phyloP scores from a whole-genome alignment of 441 rosid species.

The Omphalea diandra region DNA sequence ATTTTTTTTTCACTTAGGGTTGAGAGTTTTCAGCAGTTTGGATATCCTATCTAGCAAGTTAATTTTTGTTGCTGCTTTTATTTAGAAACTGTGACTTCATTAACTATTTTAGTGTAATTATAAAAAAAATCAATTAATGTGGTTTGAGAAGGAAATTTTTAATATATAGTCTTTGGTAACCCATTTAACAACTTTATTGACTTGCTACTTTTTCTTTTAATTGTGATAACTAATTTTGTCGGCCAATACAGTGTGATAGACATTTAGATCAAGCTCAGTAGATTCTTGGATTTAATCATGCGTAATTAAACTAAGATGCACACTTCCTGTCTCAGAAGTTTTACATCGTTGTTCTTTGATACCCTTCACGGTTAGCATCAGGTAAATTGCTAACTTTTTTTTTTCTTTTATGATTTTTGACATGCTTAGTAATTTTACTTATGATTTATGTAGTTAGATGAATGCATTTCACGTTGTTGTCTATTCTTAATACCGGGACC shows the following conservation, averaged over 20 bases:
- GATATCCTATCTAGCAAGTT: background rate
- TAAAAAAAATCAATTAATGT: background rate
- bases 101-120: background rate
- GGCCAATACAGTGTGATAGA: background rate
- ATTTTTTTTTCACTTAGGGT: background rate
- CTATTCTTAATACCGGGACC: too few species aligned
- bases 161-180: background rate
- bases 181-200: conserved; percentile 5
- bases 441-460: too few species aligned
- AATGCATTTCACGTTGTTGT: too few species aligned
- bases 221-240: background rate
- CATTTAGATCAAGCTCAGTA: background rate
- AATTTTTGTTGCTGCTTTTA: background rate
- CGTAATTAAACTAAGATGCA: conserved; percentile 5
- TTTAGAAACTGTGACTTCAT: background rate
- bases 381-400: background rate
- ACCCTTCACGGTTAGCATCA: background rate
- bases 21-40: background rate
- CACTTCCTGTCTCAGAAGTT: background rate
- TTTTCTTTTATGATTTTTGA: too few species aligned
- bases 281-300: conserved; percentile 1
- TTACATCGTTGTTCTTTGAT: background rate
- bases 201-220: background rate
- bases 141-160: background rate
- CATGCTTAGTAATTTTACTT: too few species aligned